These are phyloP conservation scores for Vaccinium myrtillus DNA, from an alignment of 148 eudicot genomes.

Conservation along the genomic window DNA sequence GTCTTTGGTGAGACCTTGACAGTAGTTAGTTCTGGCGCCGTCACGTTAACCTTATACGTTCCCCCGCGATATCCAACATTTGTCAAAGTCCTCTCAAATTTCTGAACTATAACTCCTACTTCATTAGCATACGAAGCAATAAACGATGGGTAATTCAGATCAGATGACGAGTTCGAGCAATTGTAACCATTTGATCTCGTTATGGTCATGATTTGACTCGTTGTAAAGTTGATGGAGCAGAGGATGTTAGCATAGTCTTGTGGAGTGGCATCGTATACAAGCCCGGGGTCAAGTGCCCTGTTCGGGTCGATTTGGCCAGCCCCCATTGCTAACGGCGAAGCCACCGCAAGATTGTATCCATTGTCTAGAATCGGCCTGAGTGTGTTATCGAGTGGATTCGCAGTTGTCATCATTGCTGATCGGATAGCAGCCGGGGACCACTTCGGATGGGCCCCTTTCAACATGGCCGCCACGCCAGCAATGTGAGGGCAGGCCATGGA, in stretches of 20 bases:
- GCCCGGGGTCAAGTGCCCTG: constrained; percentile 37
- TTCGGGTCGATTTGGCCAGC: constrained; percentile 35
- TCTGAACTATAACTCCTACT: not conserved
- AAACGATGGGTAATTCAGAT: constrained; percentile 44
- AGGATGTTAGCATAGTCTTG: constrained; percentile 35
- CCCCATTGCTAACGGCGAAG: constrained; percentile 34
- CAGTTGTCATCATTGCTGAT: constrained; percentile 37
- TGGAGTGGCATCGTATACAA: constrained; percentile 31
- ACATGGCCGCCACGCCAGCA: constrained; percentile 30
- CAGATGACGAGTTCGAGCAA: constrained; percentile 24
- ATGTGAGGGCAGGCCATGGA: constrained; percentile 42
- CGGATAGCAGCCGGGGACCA: constrained; percentile 33
- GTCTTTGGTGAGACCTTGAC: constrained; percentile 19
- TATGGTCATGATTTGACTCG: constrained; percentile 25
- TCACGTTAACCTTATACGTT: constrained; percentile 22
- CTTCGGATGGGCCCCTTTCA: constrained; percentile 26
- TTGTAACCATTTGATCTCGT: constrained; percentile 23
- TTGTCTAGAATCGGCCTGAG: constrained; percentile 12
- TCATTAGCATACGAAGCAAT: constrained; percentile 14
- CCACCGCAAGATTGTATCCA: not conserved
- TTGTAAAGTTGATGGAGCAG: constrained; percentile 30
- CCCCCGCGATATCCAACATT: constrained; percentile 28
- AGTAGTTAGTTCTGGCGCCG: constrained; percentile 11
- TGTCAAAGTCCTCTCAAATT: constrained; percentile 31
- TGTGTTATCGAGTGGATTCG: constrained; percentile 22